Evolutionary conservation across 2,329 filamentous ascomycete genomes (phyloP).

Genomic region (Penicillium frequentans): DNA sequence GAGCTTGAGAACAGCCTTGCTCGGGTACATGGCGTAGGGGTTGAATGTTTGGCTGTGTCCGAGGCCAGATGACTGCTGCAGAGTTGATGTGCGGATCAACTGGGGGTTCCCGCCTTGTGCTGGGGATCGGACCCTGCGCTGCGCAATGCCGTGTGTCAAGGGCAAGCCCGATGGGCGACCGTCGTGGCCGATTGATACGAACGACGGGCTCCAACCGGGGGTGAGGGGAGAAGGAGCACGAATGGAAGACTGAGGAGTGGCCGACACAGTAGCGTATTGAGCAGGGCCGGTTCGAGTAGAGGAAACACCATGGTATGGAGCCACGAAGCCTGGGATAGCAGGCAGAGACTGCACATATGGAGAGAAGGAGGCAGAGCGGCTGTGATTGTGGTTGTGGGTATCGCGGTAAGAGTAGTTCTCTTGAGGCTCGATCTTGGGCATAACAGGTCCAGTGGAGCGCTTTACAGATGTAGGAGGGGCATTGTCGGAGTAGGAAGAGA

Average conservation of each 20-base stretch:
- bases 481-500: slow-evolving; percentile 53
- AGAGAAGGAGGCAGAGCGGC: slow-evolving; percentile 42
- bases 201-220: slow-evolving; percentile 50
- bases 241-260: slow-evolving; percentile 43
- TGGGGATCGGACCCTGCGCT: slow-evolving; percentile 48
- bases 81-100: slow-evolving; percentile 66
- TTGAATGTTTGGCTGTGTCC: slow-evolving; percentile 63
- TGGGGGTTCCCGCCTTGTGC: slow-evolving; percentile 53
- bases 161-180: slow-evolving; percentile 25
- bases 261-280: slow-evolving; percentile 44
- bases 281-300: slow-evolving; percentile 44
- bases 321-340: slow-evolving; percentile 40
- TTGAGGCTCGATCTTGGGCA: slow-evolving; percentile 50
- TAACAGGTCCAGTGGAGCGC: slow-evolving; percentile 48
- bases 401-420: slow-evolving; percentile 56
- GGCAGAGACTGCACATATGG: slow-evolving; percentile 53
- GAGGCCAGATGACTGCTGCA: slow-evolving; percentile 55
- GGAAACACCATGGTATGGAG: slow-evolving; percentile 36
- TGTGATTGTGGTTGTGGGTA: slow-evolving; percentile 31
- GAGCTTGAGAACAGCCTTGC: slow-evolving; percentile 82
- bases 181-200: slow-evolving; percentile 47
- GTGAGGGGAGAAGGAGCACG: slow-evolving; percentile 52
- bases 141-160: slow-evolving; percentile 36
- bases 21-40: slow-evolving; percentile 76
- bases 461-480: slow-evolving; percentile 50